Percentiles rank a stretch among this genome's conserved stretches.
Conservation (phyloP, 805 yeast species). For the Sungouiozyma intestinalis region DNA sequence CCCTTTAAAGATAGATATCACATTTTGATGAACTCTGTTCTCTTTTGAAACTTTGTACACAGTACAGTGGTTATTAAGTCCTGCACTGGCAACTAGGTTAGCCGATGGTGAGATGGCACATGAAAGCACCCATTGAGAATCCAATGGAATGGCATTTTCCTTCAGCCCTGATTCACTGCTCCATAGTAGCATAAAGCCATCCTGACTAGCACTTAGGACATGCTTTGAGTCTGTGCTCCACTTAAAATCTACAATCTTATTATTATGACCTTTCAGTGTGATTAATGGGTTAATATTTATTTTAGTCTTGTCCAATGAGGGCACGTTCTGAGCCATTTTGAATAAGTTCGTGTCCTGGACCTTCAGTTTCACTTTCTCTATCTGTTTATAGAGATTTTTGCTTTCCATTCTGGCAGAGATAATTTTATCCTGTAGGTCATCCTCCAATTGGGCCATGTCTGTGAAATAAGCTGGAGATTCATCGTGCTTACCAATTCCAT, state of each 20-base stretch:
- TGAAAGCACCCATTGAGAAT: conserved; percentile 68
- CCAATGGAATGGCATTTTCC: conserved; percentile 57
- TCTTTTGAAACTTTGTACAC: conserved; percentile 41
- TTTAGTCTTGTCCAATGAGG: conserved; percentile 11
- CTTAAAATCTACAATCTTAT: conserved; percentile 56
- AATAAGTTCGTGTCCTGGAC: conserved; percentile 38
- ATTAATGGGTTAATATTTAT: conserved; percentile 31
- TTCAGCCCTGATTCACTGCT: conserved; percentile 65
- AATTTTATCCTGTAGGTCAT: conserved; percentile 22
- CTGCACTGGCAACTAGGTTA: conserved; percentile 64
- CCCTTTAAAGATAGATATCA: conserved; percentile 55
- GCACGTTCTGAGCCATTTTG: conserved; percentile 28
- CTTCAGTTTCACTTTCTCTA: conserved; percentile 34
- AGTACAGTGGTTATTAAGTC: conserved; percentile 70
- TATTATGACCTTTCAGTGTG: conserved; percentile 46
- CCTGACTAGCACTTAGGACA: conserved; percentile 70
- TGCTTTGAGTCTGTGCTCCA: conserved; percentile 59
- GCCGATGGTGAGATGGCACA: conserved; percentile 67
- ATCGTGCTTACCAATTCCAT: not conserved
- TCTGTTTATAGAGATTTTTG: conserved; percentile 37
- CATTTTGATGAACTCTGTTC: conserved; percentile 30
- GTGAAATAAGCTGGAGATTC: not conserved
- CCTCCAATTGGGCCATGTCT: conserved; percentile 8
- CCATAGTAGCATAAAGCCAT: conserved; percentile 80
- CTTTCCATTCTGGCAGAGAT: conserved; percentile 36